Evolutionary conservation across 805 yeast genomes (phyloP).

Genomic region (Wickerhamiella vanderwaltii): DNA sequence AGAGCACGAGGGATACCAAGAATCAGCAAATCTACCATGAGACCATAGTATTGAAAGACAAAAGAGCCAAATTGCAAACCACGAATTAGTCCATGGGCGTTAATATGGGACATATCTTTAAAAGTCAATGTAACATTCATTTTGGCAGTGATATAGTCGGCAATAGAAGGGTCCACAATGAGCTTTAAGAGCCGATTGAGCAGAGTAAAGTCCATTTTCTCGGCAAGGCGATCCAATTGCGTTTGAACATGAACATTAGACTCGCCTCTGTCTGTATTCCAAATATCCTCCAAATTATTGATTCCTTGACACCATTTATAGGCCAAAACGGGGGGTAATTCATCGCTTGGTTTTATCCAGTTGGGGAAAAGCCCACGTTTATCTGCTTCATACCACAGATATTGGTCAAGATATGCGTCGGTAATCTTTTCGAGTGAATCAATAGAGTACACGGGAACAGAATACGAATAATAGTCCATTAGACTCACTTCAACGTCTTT

Average conservation of each 20-base stretch:
- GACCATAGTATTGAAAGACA: constrained; percentile 79
- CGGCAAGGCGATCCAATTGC: constrained; percentile 54
- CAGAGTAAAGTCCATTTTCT: constrained; percentile 78
- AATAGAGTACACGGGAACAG: constrained; percentile 74
- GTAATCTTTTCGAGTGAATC: constrained; percentile 93
- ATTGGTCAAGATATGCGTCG: constrained; percentile 92
- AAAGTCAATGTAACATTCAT: constrained; percentile 70
- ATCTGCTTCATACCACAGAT: constrained; percentile 91
- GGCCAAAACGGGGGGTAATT: constrained; percentile 80
- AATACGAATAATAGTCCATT: constrained; percentile 79
- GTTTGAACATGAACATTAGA: constrained; percentile 79
- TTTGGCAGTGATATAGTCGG: constrained; percentile 85
- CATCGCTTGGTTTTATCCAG: constrained; percentile 96
- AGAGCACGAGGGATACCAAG: constrained; percentile 79
- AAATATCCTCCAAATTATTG: constrained; percentile 61
- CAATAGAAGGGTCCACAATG: constrained; percentile 78
- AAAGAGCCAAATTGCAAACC: constrained; percentile 89
- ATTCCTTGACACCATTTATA: constrained; percentile 93
- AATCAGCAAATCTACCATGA: constrained; percentile 67
- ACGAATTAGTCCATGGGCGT: constrained; percentile 74
- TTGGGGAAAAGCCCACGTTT: constrained; percentile 78
- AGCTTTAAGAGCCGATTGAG: constrained; percentile 69
- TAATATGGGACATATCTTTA: constrained; percentile 91
- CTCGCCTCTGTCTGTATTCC: constrained; percentile 69
- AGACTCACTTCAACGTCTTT: constrained; percentile 77